These are phyloP conservation scores for Russula ochroleuca DNA, from an alignment of 768 basidiomycete species.

Conservation along the genomic window DNA sequence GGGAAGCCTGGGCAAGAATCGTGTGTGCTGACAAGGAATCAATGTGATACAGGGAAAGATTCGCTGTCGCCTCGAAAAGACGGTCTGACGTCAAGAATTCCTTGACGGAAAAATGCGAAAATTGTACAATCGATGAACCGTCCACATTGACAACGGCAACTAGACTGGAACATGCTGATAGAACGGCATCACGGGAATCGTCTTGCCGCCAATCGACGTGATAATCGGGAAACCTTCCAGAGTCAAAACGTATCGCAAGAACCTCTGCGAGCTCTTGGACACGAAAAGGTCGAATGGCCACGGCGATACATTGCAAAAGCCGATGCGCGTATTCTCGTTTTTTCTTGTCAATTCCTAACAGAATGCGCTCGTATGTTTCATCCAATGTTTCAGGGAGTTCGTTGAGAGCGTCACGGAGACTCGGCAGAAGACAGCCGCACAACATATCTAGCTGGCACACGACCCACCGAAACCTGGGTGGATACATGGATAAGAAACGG, in stretches of 20 bases:
- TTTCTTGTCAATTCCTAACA: background rate
- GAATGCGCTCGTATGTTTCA: conserved; percentile 5
- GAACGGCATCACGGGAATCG: background rate
- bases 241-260: background rate
- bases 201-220: background rate
- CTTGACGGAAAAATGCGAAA: conserved; percentile 10
- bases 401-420: background rate
- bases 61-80: background rate
- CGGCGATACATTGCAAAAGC: conserved; percentile 6
- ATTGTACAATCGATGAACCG: background rate
- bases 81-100: conserved; percentile 10
- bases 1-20: background rate
- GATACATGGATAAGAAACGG: background rate
- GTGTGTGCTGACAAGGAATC: background rate
- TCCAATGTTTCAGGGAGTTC: conserved; percentile 6
- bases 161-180: conserved; percentile 10
- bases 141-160: background rate
- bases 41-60: background rate
- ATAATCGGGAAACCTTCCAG: background rate
- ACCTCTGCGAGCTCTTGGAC: conserved; percentile 6
- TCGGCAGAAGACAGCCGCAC: background rate
- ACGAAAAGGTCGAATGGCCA: background rate
- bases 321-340: background rate
- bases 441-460: conserved; percentile 9
- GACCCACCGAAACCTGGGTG: background rate